These are phyloP conservation scores for Glaciozyma antarctica DNA, from an alignment of 768 basidiomycete species.

Conservation along the genomic window DNA sequence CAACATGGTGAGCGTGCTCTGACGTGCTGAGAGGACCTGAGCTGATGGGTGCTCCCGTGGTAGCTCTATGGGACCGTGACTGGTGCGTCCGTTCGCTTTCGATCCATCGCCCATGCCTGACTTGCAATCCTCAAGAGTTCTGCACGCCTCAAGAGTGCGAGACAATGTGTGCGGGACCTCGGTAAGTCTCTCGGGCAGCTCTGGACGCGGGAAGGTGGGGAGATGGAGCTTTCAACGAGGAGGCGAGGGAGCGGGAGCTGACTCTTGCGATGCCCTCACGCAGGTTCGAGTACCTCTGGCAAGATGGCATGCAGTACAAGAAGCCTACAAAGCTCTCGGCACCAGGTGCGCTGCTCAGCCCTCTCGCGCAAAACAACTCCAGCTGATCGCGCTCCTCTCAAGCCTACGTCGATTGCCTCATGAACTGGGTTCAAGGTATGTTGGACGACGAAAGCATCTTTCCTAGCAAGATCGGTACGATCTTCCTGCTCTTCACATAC, in stretches of 20 bases:
- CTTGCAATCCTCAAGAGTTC: slow-evolving; percentile 67
- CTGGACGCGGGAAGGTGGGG: no score
- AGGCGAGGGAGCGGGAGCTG: no score
- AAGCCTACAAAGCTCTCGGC: slow-evolving; percentile 87
- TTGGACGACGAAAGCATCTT: slow-evolving; percentile 88
- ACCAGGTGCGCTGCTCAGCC: slow-evolving; percentile 41
- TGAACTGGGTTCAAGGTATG: slow-evolving; percentile 94
- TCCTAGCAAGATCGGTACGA: slow-evolving; percentile 83
- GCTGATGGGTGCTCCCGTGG: neutral
- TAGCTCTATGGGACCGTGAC: slow-evolving; percentile 2
- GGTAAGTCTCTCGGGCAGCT: slow-evolving; percentile 44
- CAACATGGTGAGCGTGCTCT: slow-evolving; percentile 57
- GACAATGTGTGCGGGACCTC: slow-evolving; percentile 91
- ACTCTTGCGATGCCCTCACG: neutral
- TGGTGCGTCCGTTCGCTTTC: no score
- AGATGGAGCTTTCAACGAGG: no score
- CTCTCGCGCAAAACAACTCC: slow-evolving; percentile 26
- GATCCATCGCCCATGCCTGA: no score
- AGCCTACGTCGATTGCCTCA: slow-evolving; percentile 92
- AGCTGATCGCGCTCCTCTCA: neutral
- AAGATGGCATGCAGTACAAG: slow-evolving; percentile 77
- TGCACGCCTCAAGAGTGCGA: slow-evolving; percentile 87
- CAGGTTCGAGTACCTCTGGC: slow-evolving; percentile 93
- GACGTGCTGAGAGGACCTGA: no score
- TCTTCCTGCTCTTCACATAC: no score